Percentiles rank a stretch among this genome's conserved stretches.
phyloP scores from a whole-genome alignment of 2,329 filamentous ascomycete species.

The Fusarium hainanense region DNA sequence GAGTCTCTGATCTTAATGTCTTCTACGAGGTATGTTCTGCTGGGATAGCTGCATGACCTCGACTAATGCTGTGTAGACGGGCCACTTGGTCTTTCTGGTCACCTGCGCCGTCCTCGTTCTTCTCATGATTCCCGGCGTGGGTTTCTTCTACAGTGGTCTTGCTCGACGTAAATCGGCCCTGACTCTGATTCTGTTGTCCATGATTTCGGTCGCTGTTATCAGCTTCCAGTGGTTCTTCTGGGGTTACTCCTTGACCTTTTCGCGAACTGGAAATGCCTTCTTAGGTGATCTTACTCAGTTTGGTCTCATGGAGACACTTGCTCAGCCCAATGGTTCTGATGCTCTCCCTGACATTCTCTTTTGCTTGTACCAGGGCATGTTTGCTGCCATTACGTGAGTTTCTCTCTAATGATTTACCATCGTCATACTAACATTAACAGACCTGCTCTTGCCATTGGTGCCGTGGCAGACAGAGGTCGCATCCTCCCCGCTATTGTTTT shows the following conservation, averaged over 20 bases:
- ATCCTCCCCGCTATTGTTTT: conserved; percentile 72
- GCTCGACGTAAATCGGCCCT: conserved; percentile 90
- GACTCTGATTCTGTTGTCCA: conserved; percentile 84
- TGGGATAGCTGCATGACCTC: not conserved
- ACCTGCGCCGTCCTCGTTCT: conserved; percentile 82
- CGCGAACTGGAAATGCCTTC: conserved; percentile 79
- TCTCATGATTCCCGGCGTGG: conserved; percentile 93
- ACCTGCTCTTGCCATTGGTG: conserved; percentile 68
- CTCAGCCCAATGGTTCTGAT: conserved; percentile 75
- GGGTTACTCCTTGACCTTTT: conserved; percentile 89
- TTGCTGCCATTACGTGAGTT: conserved; percentile 85
- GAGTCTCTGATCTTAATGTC: conserved; percentile 78
- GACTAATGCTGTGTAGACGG: conserved; percentile 63
- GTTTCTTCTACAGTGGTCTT: conserved; percentile 94
- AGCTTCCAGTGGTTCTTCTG: conserved; percentile 97
- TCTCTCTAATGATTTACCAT: not conserved
- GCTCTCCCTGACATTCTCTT: conserved; percentile 85
- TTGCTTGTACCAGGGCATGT: conserved; percentile 90
- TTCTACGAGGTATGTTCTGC: conserved; percentile 76
- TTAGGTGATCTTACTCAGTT: conserved; percentile 86
- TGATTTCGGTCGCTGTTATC: conserved; percentile 82
- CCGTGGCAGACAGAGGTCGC: conserved; percentile 70
- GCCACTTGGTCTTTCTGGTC: conserved; percentile 86
- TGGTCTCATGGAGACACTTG: conserved; percentile 82
- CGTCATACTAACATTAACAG: conserved; percentile 47